Percentiles rank a stretch among this genome's conserved stretches.
Evolutionary conservation across 1,284 basidiomycete genomes (phyloP).

Genomic region (Naganishia cerealis): DNA sequence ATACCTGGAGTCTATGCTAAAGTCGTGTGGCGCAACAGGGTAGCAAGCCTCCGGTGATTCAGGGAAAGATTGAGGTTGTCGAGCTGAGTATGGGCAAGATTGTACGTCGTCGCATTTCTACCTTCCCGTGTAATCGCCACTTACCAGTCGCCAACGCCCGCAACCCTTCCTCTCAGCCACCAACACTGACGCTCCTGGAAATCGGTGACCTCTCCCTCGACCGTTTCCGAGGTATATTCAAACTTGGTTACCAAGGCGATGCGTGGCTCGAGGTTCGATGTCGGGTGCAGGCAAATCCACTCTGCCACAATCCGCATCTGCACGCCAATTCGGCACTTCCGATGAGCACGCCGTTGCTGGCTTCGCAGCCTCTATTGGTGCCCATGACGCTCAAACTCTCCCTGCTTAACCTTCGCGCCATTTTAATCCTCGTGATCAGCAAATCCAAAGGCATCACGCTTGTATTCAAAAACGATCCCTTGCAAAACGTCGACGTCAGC

Average conservation of each 20-base stretch:
- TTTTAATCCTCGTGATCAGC: slow-evolving; percentile 95
- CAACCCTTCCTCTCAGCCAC: slow-evolving; percentile 63
- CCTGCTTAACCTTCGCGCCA: slow-evolving; percentile 87
- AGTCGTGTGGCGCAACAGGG: slow-evolving; percentile 56
- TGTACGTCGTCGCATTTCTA: slow-evolving; percentile 58
- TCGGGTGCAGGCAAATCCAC: slow-evolving; percentile 67
- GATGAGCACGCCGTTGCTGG: slow-evolving; percentile 77
- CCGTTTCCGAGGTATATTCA: slow-evolving; percentile 95
- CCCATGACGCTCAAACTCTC: slow-evolving; percentile 98
- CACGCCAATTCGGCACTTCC: slow-evolving; percentile 70
- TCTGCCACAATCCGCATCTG: slow-evolving; percentile 76
- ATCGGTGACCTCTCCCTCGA: slow-evolving; percentile 95
- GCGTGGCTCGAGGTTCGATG: slow-evolving; percentile 94
- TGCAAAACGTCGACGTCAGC: slow-evolving; percentile 95
- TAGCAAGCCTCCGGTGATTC: slow-evolving; percentile 95
- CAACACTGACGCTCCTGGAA: slow-evolving; percentile 94
- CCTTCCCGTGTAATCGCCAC: not conserved
- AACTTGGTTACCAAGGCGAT: slow-evolving; percentile 91
- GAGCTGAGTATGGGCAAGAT: slow-evolving; percentile 98
- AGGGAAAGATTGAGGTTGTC: slow-evolving; percentile 93
- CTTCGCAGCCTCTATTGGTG: slow-evolving; percentile 87
- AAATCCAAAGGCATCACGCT: slow-evolving; percentile 96
- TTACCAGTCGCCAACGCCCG: not conserved
- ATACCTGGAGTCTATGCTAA: not conserved
- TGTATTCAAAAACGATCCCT: slow-evolving; percentile 98